These are phyloP conservation scores for Aphanoascus verrucosus DNA, from an alignment of 2,329 filamentous ascomycete species.

Conservation along the genomic window DNA sequence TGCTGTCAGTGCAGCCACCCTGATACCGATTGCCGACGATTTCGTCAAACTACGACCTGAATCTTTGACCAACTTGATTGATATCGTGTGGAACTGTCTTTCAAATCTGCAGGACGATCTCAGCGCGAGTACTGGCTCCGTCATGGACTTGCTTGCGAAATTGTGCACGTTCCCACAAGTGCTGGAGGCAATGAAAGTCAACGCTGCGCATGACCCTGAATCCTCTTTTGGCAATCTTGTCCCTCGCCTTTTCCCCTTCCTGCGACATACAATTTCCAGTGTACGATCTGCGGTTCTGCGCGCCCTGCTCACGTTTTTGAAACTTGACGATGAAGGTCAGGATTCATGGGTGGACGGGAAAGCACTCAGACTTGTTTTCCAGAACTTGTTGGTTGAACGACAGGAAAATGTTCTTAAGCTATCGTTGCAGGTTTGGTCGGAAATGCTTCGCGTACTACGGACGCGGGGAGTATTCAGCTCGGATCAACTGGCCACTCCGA, in stretches of 20 bases:
- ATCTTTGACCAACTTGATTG: conserved; percentile 70
- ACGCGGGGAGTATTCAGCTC: conserved; percentile 49
- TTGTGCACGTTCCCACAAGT: conserved; percentile 91
- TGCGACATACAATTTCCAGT: conserved; percentile 92
- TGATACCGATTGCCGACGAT: conserved; percentile 92
- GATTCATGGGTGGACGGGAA: conserved; percentile 89
- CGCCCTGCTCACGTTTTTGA: conserved; percentile 83
- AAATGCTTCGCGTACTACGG: conserved; percentile 60
- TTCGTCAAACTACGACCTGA: conserved; percentile 75
- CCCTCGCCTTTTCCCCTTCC: conserved; percentile 86
- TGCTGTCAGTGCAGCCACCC: conserved; percentile 90
- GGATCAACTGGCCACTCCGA: conserved; percentile 61
- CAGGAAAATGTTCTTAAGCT: conserved; percentile 71
- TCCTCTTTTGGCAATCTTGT: conserved; percentile 88
- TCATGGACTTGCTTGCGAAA: conserved; percentile 95
- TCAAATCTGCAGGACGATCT: conserved; percentile 95
- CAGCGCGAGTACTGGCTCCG: conserved; percentile 91
- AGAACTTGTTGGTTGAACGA: conserved; percentile 88
- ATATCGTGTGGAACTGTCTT: conserved; percentile 94
- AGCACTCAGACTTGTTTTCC: conserved; percentile 78
- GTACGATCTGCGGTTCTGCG: conserved; percentile 88
- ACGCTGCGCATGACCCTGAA: conserved; percentile 69
- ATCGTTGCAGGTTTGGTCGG: conserved; percentile 78
- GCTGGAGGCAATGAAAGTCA: conserved; percentile 82
- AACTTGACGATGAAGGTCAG: conserved; percentile 66